Evolutionary conservation across 192 early-diverging fungal species (phyloP), one percentile per base, ranked within the genome.

Genomic region (Cladochytrium replicatum): DNA sequence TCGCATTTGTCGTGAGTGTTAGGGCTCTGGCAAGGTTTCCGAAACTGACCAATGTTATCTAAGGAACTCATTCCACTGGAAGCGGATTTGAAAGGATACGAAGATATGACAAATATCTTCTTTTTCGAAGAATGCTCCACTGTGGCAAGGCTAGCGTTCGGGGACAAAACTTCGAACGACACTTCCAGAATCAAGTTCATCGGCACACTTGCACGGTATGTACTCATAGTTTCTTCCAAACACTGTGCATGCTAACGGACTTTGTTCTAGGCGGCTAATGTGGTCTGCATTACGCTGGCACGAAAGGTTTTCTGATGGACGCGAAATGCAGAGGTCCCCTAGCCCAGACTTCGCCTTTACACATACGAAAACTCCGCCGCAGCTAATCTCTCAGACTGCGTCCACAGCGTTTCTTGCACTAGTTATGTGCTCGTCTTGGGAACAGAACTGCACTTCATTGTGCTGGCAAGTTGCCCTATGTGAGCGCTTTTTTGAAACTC

Each of bases 401-500:
- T 58, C 51, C 3, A 72, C 71, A 3, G 57, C 68, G 8, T 71
- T 63, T 40, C 15, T 74, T 8, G 49, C 45, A n/a, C 38, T 67
- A 15, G 42, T 61, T 2, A 27, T 66, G 11, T 54, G 66, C 51
- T 46, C 46, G 4, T 41, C 69, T 13, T 43, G 50, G 30, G 13
- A 22, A 9, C 44, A 52, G 29, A 39, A 62, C 21, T 69, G 41
- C 51, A 6, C 17, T 11, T 19, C 53, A 3, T 24, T 73, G 3
- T 63, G 66, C 47, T 68, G 66, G 67, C 58, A 73, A 15, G 52
- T 71, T 21, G 64, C 54, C 4, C 29, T 67, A 7, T 54, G 62
- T 32, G 74, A 76, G 29, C 26, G 55, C 13, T 54, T 74, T 19
- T 76, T 73, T 50, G 63, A 66, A 37, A 29, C 54, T n/a, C 54